Base-by-base conservation (phyloP, 805 yeast genomes). In the Yueomyces sinensis region DNA sequence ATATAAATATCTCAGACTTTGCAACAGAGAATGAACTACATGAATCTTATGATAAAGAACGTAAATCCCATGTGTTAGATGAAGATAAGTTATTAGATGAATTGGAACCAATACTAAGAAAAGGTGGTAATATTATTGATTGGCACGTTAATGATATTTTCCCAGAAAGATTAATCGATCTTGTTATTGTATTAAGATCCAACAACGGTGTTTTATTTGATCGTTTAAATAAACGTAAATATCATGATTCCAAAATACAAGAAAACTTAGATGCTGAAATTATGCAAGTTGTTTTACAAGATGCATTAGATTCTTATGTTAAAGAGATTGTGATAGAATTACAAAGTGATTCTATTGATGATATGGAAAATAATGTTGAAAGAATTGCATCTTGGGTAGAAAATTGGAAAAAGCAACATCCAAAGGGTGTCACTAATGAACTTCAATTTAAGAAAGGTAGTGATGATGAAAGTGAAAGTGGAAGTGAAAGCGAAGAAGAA, bases 131-230 rank as follows among this genome's bases (percentile, higher is more conserved):
- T n/a, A 63, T 91, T 7, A 67, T 91, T 11, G 99, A 91, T 57
- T 91, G 98, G 98, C 99, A 91, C 54, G 91, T 89, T 31, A 84
- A 94, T 59, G 98, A 91, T 50, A 72, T 83, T 16, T 89, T 91
- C 52, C 97, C 97, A 1, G 97, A 86, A 52, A 64, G 93, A 45
- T 70, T 84, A 54, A 82, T 91, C 34, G 99, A 91, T 56, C 65
- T 91, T 41, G 97, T 91, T 5, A 80, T 86, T 28, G 98, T 91
- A 1, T 65, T 91, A 37, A 67, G 87, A 43, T 76, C 94, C 31
- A 80, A 82, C 49, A 84, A 82, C 48, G 60, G 75, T 13, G 56
- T 64, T 1, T 67, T 91, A 18, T 80, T 68, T 56, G 94, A 84
- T 34, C 68, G 99, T 47, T 63, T 91, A 45, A 63, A 65, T 40